Base-by-base conservation (phyloP, 2,329 filamentous ascomycete genomes). In the Colletotrichum spinosum region DNA sequence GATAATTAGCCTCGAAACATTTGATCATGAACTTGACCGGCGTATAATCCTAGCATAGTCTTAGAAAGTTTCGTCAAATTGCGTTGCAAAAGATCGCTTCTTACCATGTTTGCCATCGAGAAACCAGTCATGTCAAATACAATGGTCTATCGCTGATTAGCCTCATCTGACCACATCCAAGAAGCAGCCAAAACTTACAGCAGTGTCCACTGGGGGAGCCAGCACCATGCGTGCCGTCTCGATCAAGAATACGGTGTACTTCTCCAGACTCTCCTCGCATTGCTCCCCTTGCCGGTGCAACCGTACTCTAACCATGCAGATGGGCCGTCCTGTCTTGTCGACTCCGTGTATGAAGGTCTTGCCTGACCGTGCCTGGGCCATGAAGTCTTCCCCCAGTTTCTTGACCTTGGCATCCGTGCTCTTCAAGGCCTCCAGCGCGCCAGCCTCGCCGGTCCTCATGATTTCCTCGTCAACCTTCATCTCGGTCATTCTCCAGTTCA, bases 1-100 rank as follows among this genome's bases (percentile, higher is more conserved):
- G 96, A 72, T 98, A 99, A 77, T 99, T 98, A 66, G 96, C 96
- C 81, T 99, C 96, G 75, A 99, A 99, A 78, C 94, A 97, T 79
- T 97, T 97, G 78, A 99, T 97, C 91, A 99, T 97, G 80, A 98
- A 99, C 74, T 97, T 99, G 62, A 99, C 93, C 1, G 96, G 95
- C 0, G 92, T 88, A 77, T 98, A 98, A 77, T 99, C 96, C 89
- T 91, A 61, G 11, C 11, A 9, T 12, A 5, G 49, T 25, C 39
- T 63, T 76, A 41, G 74, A 72, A 41, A 58, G 34, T 11, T 11
- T 42, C 7, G n/a, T 8, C 3, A 8, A 15, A 48, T 42, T 8
- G 48, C 8, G 13, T 51, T 37, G 54, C 17, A 25, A 42, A 6
- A 13, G 12, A 49, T 13, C 13, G 71, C 6, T 17, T 46, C 81